Evolutionary conservation across 2,329 filamentous ascomycete genomes (phyloP).

Genomic region (Ascosphaera apis): DNA sequence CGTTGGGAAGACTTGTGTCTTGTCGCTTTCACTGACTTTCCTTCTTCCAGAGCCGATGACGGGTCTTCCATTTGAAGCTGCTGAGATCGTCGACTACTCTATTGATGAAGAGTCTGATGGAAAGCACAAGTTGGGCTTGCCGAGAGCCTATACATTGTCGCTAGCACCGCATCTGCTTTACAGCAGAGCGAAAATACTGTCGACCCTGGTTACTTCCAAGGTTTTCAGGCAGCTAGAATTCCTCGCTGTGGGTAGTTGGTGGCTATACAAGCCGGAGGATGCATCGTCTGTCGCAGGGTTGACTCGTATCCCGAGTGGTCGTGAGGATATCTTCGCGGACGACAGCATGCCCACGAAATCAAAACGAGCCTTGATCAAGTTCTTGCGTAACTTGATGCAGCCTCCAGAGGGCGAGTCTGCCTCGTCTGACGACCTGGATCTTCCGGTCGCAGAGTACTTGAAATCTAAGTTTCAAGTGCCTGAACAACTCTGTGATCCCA

Average conservation of each 20-base stretch:
- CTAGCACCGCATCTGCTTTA: constrained; percentile 75
- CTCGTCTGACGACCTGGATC: constrained; percentile 31
- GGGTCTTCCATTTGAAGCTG: constrained; percentile 18
- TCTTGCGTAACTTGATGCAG: constrained; percentile 65
- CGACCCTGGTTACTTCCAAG: constrained; percentile 65
- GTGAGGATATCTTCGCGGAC: constrained; percentile 78
- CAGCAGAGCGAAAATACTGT: constrained; percentile 53
- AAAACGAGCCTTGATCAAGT: constrained; percentile 79
- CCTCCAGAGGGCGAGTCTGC: constrained; percentile 30
- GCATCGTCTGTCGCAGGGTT: constrained; percentile 18
- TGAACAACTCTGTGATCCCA: constrained; percentile 37
- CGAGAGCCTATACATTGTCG: constrained; percentile 60
- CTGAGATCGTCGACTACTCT: constrained; percentile 10
- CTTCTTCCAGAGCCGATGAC: constrained; percentile 12
- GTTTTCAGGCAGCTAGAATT: constrained; percentile 84
- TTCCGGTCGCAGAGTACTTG: constrained; percentile 24
- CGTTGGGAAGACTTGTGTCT: neutral
- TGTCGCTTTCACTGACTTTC: constrained; percentile 8
- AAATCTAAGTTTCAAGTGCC: constrained; percentile 42
- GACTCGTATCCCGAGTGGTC: constrained; percentile 57
- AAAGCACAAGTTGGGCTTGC: constrained; percentile 16
- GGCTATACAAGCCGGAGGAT: constrained; percentile 32
- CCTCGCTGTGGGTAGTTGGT: constrained; percentile 80
- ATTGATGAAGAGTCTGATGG: constrained; percentile 5
- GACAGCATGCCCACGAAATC: constrained; percentile 51